These are phyloP conservation scores for Calvatia gigantea DNA, from an alignment of 768 basidiomycete species.

Conservation along the genomic window DNA sequence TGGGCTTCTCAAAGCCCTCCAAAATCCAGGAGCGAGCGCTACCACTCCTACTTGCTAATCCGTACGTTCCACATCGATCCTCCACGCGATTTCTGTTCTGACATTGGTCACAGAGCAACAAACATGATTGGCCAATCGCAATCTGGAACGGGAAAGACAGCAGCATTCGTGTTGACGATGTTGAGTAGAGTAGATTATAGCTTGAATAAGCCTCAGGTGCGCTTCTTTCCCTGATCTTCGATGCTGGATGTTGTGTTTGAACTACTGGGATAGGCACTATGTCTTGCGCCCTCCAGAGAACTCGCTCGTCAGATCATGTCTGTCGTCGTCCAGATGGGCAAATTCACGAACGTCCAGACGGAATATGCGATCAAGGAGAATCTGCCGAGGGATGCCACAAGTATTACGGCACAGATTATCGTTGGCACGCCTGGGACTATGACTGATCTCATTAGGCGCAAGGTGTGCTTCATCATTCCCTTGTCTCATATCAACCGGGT, in stretches of 20 bases:
- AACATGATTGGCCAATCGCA: constrained; percentile 99
- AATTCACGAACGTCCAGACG: constrained; percentile 89
- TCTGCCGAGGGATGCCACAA: constrained; percentile 59
- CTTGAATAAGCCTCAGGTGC: constrained; percentile 78
- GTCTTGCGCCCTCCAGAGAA: constrained; percentile 97
- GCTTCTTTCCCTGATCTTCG: neutral
- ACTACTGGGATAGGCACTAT: constrained; percentile 64
- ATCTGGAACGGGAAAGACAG: constrained; percentile 98
- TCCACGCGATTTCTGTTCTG: neutral
- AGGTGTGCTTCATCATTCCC: constrained; percentile 25
- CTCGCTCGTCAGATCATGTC: constrained; percentile 97
- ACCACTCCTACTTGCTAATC: constrained; percentile 84
- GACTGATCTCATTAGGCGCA: constrained; percentile 77
- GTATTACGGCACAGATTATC: constrained; percentile 83
- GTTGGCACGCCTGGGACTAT: constrained; percentile 97
- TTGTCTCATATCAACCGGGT: neutral
- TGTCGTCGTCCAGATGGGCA: constrained; percentile 91
- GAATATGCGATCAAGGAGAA: constrained; percentile 95
- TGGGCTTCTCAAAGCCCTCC: constrained; percentile 96
- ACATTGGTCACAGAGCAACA: constrained; percentile 62
- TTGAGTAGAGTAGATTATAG: constrained; percentile 88
- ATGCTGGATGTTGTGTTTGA: neutral
- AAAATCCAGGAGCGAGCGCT: constrained; percentile 98
- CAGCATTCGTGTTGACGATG: constrained; percentile 98
- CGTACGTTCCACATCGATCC: constrained; percentile 40